Conservation (phyloP, 2,329 filamentous ascomycete species). For the Colletotrichum sidae region DNA sequence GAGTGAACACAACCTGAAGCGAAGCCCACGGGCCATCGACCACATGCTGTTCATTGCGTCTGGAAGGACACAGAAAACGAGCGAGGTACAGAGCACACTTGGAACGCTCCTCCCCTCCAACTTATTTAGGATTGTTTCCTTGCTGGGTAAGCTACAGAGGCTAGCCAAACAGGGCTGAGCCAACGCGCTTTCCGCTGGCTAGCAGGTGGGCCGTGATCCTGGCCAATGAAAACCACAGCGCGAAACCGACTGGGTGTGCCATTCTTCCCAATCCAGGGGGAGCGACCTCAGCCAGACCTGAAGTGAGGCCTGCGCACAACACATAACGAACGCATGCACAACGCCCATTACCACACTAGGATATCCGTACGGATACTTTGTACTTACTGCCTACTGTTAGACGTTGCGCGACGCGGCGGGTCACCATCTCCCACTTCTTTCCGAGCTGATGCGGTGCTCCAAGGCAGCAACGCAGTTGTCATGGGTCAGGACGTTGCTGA, state of each 20-base stretch:
- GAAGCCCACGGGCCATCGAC: background rate
- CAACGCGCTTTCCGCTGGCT: conserved; percentile 30
- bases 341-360: too few relatives aligned
- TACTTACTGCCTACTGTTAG: too few relatives aligned
- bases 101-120: conserved; percentile 11
- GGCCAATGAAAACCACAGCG: conserved; percentile 20
- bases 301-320: too few relatives aligned
- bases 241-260: conserved; percentile 8
- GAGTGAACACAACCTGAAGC: conserved; percentile 22
- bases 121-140: conserved; percentile 5
- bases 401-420: conserved; percentile 4
- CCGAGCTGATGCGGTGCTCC: conserved; percentile 8
- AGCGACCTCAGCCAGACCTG: background rate
- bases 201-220: background rate
- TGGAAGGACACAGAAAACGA: background rate
- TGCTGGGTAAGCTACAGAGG: conserved; percentile 5
- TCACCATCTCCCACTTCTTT: conserved; percentile 11
- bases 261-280: conserved; percentile 25
- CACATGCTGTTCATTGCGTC: too few relatives aligned
- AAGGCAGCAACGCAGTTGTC: conserved; percentile 11
- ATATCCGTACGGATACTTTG: too few relatives aligned
- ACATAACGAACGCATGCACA: too few relatives aligned
- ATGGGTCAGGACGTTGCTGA: background rate
- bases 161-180: conserved; percentile 36
- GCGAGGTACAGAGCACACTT: background rate